Evolutionary conservation across 2,329 filamentous ascomycete species (phyloP), one percentile per base, ranked within the genome.

Genomic region (Fusarium floridanum): DNA sequence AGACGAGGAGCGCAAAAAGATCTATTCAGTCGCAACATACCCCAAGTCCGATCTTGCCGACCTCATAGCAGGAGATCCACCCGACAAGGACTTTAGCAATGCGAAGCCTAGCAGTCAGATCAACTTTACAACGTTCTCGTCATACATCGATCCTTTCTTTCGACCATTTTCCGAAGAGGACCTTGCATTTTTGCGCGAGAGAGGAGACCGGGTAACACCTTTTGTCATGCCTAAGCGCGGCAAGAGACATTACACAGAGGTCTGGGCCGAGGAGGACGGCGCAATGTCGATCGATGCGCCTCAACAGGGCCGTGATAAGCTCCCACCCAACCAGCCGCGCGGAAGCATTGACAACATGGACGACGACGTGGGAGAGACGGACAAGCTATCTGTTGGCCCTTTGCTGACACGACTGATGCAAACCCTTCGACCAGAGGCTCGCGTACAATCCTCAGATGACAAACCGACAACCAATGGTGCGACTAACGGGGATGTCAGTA

Each of bases 211-310:
- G 41, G 86, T 92, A 24, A 91, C 89, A 3, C 94, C 96, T 1
- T 98, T 98, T 78, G 86, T 95, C 41, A 95, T 98, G 83, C 95
- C 96, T 9, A 92, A 92, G 74, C 91, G 95, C 24, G 95, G 95
- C 55, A 93, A 94, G 81, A 92, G 92, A 77, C 93, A 95, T 79
- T 99, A 98, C 83, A 91, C 90, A 27, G 95, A 98, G 70, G 88
- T 96, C 11, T 99, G 97, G 97, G 93, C 95, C 0, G 95, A 98
- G 76, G 97, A 99, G 81, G 97, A 99, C 79, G 95, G 94, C 11
- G 87, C 90, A 57, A 93, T 95, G 86, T 88, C 92, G 41, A 85
- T 95, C 9, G 94, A 97, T 80, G 88, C 89, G 6, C 88, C 89
- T 6, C 87, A 89, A 39, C 86, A 89, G 70, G 86, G 87, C 27